Evolutionary conservation across 805 yeast species (phyloP), one percentile per base, ranked within the genome.

Genomic region (Zygosaccharomyces bailii): DNA sequence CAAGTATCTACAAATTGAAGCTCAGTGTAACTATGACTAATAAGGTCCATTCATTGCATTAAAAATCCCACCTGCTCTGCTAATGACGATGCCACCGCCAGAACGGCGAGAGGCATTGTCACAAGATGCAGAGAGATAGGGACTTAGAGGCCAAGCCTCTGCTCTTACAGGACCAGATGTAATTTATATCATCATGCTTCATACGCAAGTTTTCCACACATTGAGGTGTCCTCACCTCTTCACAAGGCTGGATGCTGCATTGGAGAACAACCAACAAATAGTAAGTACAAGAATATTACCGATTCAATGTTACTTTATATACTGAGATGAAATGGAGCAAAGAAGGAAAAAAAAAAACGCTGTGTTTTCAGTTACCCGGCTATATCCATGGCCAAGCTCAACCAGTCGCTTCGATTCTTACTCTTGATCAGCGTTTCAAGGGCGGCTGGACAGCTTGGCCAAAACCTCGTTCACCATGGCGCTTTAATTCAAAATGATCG

Each of bases 1-100:
- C 4, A n/a, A 27, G 6, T 10, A 25, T 6, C 11, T 27, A 3
- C 31, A 27, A 27, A 27, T 27, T 24, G 35, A 21, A 43, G 43
- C 53, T 83, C 90, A 83, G 90, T 83, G 90, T 84, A 84, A 84
- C 90, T 84, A 84, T 84, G 90, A 84, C 90, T 50, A 44, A 48
- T 42, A 75, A 71, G 64, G 65, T 61, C 71, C 82, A 77, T 84
- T 71, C 73, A 69, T 75, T 75, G 78, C 78, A 72, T 73, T 78
- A 79, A 73, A 71, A 66, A 64, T 65, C 71, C 66, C 50, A 53
- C 13, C 31, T 3, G 16, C 31, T 27, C 31, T 27, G 14, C 31
- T 27, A 27, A 16, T 16, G 14, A 27, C 14, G 13, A n/a, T 4
- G 31, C 10, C 31, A 27, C 31, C 40, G 41, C 52, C 58, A 54